Percentiles rank a stretch among this genome's conserved stretches.
These are phyloP conservation scores for Cryptococcus jaspeensis DNA, from an alignment of 1,284 basidiomycete genomes.

Conservation along the genomic window DNA sequence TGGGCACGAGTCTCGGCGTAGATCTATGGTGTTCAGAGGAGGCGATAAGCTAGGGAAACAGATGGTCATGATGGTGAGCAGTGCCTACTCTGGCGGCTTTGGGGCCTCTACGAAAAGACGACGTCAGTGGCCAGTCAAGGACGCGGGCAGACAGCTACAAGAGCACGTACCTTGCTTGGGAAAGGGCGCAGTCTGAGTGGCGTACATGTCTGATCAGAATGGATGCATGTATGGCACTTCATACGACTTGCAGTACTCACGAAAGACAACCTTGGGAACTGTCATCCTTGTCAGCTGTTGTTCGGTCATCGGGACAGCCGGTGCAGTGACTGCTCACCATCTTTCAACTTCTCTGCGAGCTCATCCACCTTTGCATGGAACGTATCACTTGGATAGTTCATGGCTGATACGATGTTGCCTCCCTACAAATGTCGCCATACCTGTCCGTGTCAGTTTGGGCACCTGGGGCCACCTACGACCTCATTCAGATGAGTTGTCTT, in stretches of 20 bases:
- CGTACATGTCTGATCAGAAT: no score
- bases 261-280: constrained; percentile 50
- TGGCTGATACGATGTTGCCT: constrained; percentile 49
- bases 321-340: no score
- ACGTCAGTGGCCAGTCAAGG: constrained; percentile 1
- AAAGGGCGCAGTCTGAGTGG: constrained; percentile 46
- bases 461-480: no score
- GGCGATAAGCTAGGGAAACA: no score
- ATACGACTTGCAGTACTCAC: constrained; percentile 22
- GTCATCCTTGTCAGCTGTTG: no score
- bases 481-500: not conserved
- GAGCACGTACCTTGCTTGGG: constrained; percentile 41
- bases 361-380: constrained; percentile 40
- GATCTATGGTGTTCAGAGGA: constrained; percentile 24
- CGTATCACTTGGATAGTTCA: constrained; percentile 45
- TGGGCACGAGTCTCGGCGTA: constrained; percentile 44
- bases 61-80: no score
- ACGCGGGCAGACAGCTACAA: not conserved
- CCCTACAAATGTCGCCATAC: constrained; percentile 32
- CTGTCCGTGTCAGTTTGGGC: constrained; percentile 6
- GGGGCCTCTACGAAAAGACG: constrained; percentile 34
- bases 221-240: not conserved
- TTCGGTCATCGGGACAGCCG: no score
- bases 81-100: constrained; percentile 46
- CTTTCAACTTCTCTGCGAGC: constrained; percentile 37